Evolutionary conservation across 352 stramenopile species (phyloP), one percentile per base, ranked within the genome.

Genomic region (Elongisporangium anandrum): DNA sequence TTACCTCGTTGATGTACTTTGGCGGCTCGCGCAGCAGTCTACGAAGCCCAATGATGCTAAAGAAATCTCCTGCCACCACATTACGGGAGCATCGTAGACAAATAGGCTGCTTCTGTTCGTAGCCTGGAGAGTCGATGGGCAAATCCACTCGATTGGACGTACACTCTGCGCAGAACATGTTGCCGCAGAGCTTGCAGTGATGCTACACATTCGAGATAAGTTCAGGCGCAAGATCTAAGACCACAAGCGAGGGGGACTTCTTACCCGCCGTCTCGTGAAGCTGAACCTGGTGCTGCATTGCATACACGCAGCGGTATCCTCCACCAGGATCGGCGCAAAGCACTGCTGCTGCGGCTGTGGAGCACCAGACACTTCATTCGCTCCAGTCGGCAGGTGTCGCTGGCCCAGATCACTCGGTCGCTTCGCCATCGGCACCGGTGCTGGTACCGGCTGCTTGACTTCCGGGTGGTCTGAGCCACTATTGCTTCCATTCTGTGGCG

Each of bases 21-120:
- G 60, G 56, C 10, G 73, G 57, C 9, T 92, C 77, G 17, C 79
- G 67, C 19, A 94, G 59, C 10, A 88, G 70, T 21, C 70, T 69
- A 5, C 82, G 79, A 41, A 94, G 56, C 0, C 77, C 79, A 19
- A 94, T 77, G 45, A 95, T 93, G 54, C 73, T 87, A 65, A 77
- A 78, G 55, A 78, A 94, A 50, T 95, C 84, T 9, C 72, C 77
- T 4, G 57, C 84, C 53, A 79, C 59, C 5, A 83, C 66, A 39
- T 95, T 95, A 9, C 86, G 86, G 39, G 73, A 84, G 68, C 86
- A 95, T 10, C 84, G 82, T 24, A 71, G 67, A 58, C 86, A 95
- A 4, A 93, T 77, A 0, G 84, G 72, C 59, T 88, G 77, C 59
- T 90, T 87, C 53, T 90, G 75, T 15, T 90, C 76, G 60, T 90